Base-by-base conservation (phyloP, 1,139 yeast genomes). In the Debaryomycetaceae sp. region DNA sequence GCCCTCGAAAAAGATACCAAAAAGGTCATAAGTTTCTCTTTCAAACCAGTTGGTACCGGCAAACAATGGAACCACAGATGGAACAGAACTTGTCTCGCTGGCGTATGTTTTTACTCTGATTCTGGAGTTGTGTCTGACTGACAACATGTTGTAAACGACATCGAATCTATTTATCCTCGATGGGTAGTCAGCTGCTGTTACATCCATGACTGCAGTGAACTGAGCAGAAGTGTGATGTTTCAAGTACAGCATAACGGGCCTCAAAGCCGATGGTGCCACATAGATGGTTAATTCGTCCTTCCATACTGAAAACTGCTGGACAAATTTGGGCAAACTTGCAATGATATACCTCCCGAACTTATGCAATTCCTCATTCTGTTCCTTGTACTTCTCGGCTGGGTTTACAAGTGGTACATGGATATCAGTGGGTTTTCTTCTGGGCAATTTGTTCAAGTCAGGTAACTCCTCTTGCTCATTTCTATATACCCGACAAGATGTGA, bases 31-130 rank as follows among this genome's bases (percentile, higher is more conserved):
- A 11, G 95, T 83, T 66, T 87, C 96, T 66, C 96, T 80, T 70
- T 87, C 96, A 62, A 80, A 85, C 96, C 96, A 88, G 70, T 88
- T 87, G 50, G 90, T 85, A 51, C 96, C 95, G 62, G 83, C 81
- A 65, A 70, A 87, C 48, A 88, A 60, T 20, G 83, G 81, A 17
- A 85, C 82, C 49, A 85, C 66, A 45, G 90, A 82, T 38, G 96
- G 96, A 48, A 88, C 95, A 6, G 95, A 80, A 42, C 86, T 77
- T 43, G 87, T 81, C 66, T 88, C 96, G 47, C 83, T 83, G 23
- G 96, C 95, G 60, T 86, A 88, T 23, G 96, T 87, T 75, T 88
- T 88, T 61, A 88, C 91, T 66, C 96, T 78, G 63, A 88, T 86
- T 65, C 96, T 80, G 11, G 96, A 85, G 70, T 88, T 88, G 75